phyloP scores from a whole-genome alignment of 192 early-diverging fungal species.

The Entomortierella beljakovae region DNA sequence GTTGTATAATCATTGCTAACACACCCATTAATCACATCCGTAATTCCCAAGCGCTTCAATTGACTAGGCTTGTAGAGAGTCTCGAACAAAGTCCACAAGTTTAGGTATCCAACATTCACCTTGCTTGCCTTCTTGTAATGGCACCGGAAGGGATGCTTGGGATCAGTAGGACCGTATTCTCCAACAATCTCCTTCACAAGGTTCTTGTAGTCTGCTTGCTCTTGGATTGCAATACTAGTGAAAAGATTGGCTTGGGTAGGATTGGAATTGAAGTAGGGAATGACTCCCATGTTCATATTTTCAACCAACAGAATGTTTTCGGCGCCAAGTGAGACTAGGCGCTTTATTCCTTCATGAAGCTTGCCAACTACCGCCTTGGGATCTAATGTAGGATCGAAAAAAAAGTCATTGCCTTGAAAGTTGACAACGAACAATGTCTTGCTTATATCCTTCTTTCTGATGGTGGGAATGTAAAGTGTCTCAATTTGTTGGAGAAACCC shows the following conservation, averaged over 20 bases:
- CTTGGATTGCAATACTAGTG: background rate
- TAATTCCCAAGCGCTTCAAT: slow-evolving; percentile 31
- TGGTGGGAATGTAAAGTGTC: background rate
- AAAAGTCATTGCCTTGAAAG: slow-evolving; percentile 49
- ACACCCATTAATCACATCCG: slow-evolving; percentile 26
- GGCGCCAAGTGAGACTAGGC: slow-evolving; percentile 15
- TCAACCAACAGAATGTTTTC: slow-evolving; percentile 29
- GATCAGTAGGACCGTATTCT: background rate
- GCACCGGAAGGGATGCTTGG: slow-evolving; percentile 14
- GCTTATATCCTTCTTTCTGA: background rate
- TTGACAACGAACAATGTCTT: slow-evolving; percentile 22
- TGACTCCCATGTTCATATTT: slow-evolving; percentile 17
- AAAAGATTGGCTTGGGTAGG: slow-evolving; percentile 5
- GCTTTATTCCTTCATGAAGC: slow-evolving; percentile 14
- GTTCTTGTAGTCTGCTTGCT: slow-evolving; percentile 14
- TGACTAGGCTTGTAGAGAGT: slow-evolving; percentile 2
- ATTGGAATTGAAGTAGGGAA: slow-evolving; percentile 32
- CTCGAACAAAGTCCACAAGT: slow-evolving; percentile 6
- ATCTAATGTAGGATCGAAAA: slow-evolving; percentile 15
- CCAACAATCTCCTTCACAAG: background rate
- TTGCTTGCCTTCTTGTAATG: background rate
- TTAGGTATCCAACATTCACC: slow-evolving; percentile 13
- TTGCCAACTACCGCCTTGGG: slow-evolving; percentile 7
- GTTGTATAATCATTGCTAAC: slow-evolving; percentile 47
- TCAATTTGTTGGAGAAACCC: slow-evolving; percentile 46